Percentiles rank a stretch among this genome's conserved stretches.
Evolutionary conservation across 352 stramenopile species (phyloP).

Genomic region (Thraustotheca clavata): DNA sequence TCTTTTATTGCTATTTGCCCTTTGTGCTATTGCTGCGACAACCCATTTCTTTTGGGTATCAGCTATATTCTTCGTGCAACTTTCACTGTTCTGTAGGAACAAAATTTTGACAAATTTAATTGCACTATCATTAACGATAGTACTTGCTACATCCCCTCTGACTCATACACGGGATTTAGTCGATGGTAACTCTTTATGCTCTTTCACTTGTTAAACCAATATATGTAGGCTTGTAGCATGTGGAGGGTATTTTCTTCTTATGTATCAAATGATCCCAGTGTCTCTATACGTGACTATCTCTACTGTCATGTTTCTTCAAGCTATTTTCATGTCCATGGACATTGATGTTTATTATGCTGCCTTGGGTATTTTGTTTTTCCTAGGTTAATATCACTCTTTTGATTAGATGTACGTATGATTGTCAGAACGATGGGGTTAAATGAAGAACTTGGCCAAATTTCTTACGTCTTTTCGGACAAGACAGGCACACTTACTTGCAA

Average conservation of each 20-base stretch:
- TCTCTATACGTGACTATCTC: conserved; percentile 97
- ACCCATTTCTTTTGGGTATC: conserved; percentile 45
- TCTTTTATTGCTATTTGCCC: conserved; percentile 48
- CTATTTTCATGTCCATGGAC: conserved; percentile 90
- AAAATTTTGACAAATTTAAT: conserved; percentile 32
- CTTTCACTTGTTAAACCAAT: neutral
- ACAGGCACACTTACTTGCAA: conserved; percentile 94
- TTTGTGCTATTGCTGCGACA: conserved; percentile 49
- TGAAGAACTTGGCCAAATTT: conserved; percentile 90
- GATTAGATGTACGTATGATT: conserved; percentile 83
- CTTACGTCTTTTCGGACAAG: conserved; percentile 93
- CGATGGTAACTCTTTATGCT: neutral
- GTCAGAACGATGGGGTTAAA: conserved; percentile 89
- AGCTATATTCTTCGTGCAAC: neutral
- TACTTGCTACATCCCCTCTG: neutral
- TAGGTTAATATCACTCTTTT: too few species aligned
- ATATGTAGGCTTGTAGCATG: conserved; percentile 57
- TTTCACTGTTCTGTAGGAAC: conserved; percentile 27
- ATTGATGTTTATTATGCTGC: conserved; percentile 90
- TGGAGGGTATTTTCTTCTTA: conserved; percentile 91
- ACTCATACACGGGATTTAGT: neutral
- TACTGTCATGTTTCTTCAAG: conserved; percentile 92
- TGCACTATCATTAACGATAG: neutral
- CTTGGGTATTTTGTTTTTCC: too few species aligned
- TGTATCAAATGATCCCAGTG: conserved; percentile 96